Conservation (phyloP, 2,329 filamentous ascomycete species). For the Trichoderma pleuroti region DNA sequence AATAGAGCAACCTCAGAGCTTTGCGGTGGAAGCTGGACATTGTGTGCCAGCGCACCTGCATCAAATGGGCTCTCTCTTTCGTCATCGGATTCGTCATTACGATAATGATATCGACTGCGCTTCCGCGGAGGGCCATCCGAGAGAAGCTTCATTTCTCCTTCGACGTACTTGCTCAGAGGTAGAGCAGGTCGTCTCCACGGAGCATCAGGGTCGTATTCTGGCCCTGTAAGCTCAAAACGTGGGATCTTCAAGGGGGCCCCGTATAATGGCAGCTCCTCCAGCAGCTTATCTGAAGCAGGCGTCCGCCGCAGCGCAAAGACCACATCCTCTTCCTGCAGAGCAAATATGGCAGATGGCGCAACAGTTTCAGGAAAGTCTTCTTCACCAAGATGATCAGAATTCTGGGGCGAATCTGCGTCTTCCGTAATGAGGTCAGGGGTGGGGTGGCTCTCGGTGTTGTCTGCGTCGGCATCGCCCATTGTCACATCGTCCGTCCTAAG, state of each 20-base stretch:
- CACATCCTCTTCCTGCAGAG: slow-evolving; percentile 75
- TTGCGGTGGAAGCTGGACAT: slow-evolving; percentile 58
- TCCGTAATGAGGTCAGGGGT: slow-evolving; percentile 67
- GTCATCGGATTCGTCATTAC: slow-evolving; percentile 65
- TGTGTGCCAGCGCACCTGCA: slow-evolving; percentile 46
- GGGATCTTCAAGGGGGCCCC: slow-evolving; percentile 59
- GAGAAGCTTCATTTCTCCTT: slow-evolving; percentile 71
- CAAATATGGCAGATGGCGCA: slow-evolving; percentile 76
- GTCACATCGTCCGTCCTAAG: slow-evolving; percentile 30
- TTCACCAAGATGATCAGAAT: slow-evolving; percentile 38
- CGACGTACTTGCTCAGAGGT: slow-evolving; percentile 81
- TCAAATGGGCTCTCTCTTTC: slow-evolving; percentile 56
- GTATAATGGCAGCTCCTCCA: slow-evolving; percentile 80
- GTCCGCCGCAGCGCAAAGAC: slow-evolving; percentile 75
- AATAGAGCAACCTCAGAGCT: slow-evolving; percentile 82
- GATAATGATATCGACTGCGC: slow-evolving; percentile 78
- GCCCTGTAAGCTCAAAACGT: slow-evolving; percentile 53
- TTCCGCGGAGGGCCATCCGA: slow-evolving; percentile 65
- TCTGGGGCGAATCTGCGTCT: slow-evolving; percentile 56
- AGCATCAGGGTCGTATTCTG: slow-evolving; percentile 64
- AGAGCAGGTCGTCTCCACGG: slow-evolving; percentile 73
- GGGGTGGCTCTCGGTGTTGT: slow-evolving; percentile 44
- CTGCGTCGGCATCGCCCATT: slow-evolving; percentile 34
- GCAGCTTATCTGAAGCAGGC: slow-evolving; percentile 68
- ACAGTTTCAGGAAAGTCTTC: slow-evolving; percentile 48